Evolutionary conservation across 2,329 filamentous ascomycete genomes (phyloP), one percentile per base, ranked within the genome.

Genomic region (Diplodia corticola): DNA sequence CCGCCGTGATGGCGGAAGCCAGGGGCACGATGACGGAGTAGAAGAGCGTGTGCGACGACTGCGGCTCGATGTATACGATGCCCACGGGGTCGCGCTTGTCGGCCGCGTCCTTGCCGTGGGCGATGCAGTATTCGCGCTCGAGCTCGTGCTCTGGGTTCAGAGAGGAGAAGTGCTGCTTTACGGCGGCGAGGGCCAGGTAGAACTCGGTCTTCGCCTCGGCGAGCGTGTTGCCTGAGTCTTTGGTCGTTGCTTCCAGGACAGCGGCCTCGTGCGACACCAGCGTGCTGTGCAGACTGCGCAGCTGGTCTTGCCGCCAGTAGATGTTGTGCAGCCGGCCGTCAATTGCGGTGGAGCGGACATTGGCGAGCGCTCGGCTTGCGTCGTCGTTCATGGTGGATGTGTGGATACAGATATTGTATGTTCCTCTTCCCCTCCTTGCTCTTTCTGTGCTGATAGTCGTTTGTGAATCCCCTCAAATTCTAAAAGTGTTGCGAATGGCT

Each of bases 41-140:
- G 67, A 86, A 80, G 9, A 81, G 73, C 0, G 80, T 85, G 71
- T 86, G 81, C 35, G 67, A 63, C 35, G 68, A 64, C 10, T 76
- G 74, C 1, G 84, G 82, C 57, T 82, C 78, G 59, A 86, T 82
- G 51, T 83, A 83, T 1, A 82, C 79, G 63, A 82, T 75, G 2
- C 82, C 82, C 53, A 74, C 74, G 1, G 77, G 77, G 0, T 73
- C 69, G 65, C 75, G 74, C 59, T 73, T 69, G 4, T 74, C 69
- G 6, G 67, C 28, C 26, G 78, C 79, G 69, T 83, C 73, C 49
- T 76, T 75, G 15, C 78, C 78, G 24, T 75, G 76, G 5, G 77
- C 74, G 40, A 83, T 71, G 1, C 73, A 70, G 67, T 83, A 83
- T 67, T 84, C 82, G 2, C 77, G 67, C 50, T 79, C 73, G 0